phyloP scores from a whole-genome alignment of 805 yeast species.

The Hanseniaspora valbyensis region DNA sequence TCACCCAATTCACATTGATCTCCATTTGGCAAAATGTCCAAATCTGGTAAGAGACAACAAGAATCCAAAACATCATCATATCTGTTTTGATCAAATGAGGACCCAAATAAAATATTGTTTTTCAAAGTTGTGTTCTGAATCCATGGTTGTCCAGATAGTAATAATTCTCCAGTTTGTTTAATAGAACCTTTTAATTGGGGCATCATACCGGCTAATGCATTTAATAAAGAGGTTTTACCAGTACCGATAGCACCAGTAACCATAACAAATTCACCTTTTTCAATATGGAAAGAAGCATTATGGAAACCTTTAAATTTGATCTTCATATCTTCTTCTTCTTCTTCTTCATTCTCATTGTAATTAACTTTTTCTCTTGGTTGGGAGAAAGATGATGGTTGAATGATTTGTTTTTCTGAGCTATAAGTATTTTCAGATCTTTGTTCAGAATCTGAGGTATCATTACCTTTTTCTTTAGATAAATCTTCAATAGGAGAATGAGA shows the following conservation, averaged over 20 bases:
- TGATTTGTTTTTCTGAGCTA: not conserved
- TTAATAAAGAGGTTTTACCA: constrained; percentile 61
- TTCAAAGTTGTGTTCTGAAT: constrained; percentile 61
- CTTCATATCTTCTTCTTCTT: constrained; percentile 1
- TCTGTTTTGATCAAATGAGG: constrained; percentile 35
- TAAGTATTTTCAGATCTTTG: not conserved
- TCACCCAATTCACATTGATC: constrained; percentile 66
- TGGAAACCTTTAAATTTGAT: constrained; percentile 37
- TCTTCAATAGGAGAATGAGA: not conserved
- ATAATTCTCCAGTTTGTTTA: constrained; percentile 35
- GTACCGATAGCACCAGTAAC: constrained; percentile 70
- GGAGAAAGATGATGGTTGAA: no score
- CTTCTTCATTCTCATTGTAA: not conserved
- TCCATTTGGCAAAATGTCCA: constrained; percentile 52
- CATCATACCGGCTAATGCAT: constrained; percentile 61
- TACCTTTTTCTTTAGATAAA: not conserved
- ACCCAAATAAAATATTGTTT: constrained; percentile 57
- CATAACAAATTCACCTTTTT: constrained; percentile 55
- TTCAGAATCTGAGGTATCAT: not conserved
- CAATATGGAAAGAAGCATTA: constrained; percentile 38
- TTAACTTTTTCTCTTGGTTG: not conserved
- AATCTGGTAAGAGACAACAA: constrained; percentile 50
- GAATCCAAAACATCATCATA: constrained; percentile 46
- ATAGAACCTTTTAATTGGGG: constrained; percentile 41
- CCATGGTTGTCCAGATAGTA: constrained; percentile 54